Conservation (phyloP, 768 basidiomycete genomes). For the Russula compacta region DNA sequence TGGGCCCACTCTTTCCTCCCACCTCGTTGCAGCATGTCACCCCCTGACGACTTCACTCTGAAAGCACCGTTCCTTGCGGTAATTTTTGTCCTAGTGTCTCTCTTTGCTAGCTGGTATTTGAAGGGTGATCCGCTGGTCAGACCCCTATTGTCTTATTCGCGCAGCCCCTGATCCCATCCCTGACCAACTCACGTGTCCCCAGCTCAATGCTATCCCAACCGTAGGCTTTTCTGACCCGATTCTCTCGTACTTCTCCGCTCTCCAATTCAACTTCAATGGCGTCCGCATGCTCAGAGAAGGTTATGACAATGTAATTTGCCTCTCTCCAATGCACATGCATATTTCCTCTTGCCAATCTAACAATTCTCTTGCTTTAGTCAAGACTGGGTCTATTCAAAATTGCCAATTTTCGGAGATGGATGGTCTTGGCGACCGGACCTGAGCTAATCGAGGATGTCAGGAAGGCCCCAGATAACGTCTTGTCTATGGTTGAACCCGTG, state of each 20-base stretch:
- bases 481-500: slow-evolving; percentile 35
- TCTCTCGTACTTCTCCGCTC: slow-evolving; percentile 27
- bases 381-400: slow-evolving; percentile 33
- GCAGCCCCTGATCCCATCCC: neutral
- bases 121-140: neutral
- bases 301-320: slow-evolving; percentile 24
- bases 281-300: slow-evolving; percentile 28
- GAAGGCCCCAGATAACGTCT: slow-evolving; percentile 37
- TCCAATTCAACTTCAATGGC: slow-evolving; percentile 23
- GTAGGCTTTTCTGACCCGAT: slow-evolving; percentile 30
- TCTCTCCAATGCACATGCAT: neutral
- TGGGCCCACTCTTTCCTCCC: neutral
- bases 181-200: neutral
- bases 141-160: neutral
- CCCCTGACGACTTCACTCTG: neutral
- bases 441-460: slow-evolving; percentile 43
- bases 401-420: slow-evolving; percentile 36
- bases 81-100: neutral
- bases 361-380: slow-evolving; percentile 5
- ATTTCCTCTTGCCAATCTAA: no score
- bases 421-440: slow-evolving; percentile 35
- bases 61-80: neutral
- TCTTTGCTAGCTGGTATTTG: neutral
- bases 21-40: neutral
- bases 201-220: slow-evolving; percentile 28